Conservation (phyloP, 2,329 filamentous ascomycete genomes). For the Ascochyta lentis region DNA sequence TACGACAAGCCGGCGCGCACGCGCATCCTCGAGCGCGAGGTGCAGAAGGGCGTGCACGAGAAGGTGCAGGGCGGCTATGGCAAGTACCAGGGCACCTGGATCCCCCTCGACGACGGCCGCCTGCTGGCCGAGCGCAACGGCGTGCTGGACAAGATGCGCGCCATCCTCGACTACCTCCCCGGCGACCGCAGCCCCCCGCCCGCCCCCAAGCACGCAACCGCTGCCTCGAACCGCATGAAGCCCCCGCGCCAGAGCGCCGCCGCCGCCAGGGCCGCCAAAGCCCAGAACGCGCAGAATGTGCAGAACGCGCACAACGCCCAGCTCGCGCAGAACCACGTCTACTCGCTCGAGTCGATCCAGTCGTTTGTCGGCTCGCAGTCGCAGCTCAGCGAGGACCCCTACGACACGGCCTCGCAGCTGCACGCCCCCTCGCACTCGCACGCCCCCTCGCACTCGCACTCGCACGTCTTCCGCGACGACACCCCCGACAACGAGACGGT, state of each 20-base stretch:
- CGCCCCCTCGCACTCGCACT: constrained; percentile 49
- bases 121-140: constrained; percentile 85
- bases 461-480: constrained; percentile 72
- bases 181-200: constrained; percentile 89
- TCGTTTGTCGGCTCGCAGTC: constrained; percentile 23
- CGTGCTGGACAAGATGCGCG: constrained; percentile 79
- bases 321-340: constrained; percentile 45
- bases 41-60: constrained; percentile 95
- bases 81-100: constrained; percentile 99
- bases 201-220: constrained; percentile 84
- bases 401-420: constrained; percentile 63
- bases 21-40: constrained; percentile 92
- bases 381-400: constrained; percentile 63
- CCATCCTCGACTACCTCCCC: constrained; percentile 88
- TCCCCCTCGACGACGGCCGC: constrained; percentile 83
- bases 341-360: constrained; percentile 40
- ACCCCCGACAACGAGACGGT: constrained; percentile 84
- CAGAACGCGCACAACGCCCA: constrained; percentile 55
- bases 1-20: constrained; percentile 97
- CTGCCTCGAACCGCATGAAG: constrained; percentile 77
- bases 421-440: constrained; percentile 56
- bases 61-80: constrained; percentile 98
- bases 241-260: constrained; percentile 71
- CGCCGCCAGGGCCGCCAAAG: constrained; percentile 51
- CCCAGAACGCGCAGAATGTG: constrained; percentile 61